phyloP scores from a whole-genome alignment of 2,329 filamentous ascomycete species.

The Epichloe baconii region DNA sequence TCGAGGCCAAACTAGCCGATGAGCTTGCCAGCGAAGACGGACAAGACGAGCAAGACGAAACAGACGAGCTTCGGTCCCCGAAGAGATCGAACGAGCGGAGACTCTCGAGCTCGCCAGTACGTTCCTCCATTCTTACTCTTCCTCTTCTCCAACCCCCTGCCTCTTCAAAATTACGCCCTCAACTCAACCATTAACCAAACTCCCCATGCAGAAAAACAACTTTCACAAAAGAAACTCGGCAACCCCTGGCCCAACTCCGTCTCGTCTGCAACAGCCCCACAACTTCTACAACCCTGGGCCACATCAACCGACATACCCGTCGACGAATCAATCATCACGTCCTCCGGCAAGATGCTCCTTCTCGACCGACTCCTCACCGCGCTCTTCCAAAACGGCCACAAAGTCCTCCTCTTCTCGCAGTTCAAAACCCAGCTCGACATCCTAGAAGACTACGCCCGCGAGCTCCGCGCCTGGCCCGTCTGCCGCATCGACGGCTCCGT shows the following conservation, averaged over 20 bases:
- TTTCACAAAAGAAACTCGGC: slow-evolving; percentile 81
- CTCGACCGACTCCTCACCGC: slow-evolving; percentile 72
- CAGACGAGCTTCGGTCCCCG: slow-evolving; percentile 27
- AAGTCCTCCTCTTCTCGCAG: slow-evolving; percentile 91
- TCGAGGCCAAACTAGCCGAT: slow-evolving; percentile 63
- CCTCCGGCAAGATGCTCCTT: slow-evolving; percentile 91
- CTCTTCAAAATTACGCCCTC: neutral
- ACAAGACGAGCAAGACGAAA: slow-evolving; percentile 14
- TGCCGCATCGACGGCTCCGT: slow-evolving; percentile 90
- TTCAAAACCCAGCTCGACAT: slow-evolving; percentile 93
- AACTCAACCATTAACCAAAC: neutral
- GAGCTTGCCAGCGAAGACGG: slow-evolving; percentile 35
- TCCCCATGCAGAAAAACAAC: slow-evolving; percentile 55
- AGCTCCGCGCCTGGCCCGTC: slow-evolving; percentile 65
- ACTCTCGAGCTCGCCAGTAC: slow-evolving; percentile 66
- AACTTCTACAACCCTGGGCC: slow-evolving; percentile 89
- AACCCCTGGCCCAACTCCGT: slow-evolving; percentile 84
- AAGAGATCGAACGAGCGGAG: slow-evolving; percentile 51
- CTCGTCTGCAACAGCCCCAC: slow-evolving; percentile 84
- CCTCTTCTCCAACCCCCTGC: neutral
- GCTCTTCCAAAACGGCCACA: slow-evolving; percentile 64
- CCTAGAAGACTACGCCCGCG: slow-evolving; percentile 66
- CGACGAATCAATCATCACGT: slow-evolving; percentile 72
- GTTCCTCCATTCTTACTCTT: slow-evolving; percentile 16
- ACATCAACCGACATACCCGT: slow-evolving; percentile 43